Conservation (phyloP, 148 eudicot genomes). For the Fagopyrum tataricum region DNA sequence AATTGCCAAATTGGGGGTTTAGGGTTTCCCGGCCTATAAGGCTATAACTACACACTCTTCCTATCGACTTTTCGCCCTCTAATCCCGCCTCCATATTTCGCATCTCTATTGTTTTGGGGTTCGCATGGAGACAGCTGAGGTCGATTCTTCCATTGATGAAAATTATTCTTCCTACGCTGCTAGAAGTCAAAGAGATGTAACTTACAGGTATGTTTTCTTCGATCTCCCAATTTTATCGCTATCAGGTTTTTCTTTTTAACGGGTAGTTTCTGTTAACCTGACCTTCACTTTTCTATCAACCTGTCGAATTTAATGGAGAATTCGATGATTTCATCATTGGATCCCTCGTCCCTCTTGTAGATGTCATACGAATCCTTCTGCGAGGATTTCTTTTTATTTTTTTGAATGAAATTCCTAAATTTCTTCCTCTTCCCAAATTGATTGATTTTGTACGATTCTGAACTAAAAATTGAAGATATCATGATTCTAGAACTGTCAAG, state of each 20-base stretch:
- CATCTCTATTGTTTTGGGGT: background rate
- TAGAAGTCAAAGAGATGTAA: constrained; percentile 31
- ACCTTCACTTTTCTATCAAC: background rate
- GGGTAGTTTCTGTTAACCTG: background rate
- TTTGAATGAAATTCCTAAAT: background rate
- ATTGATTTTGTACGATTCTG: no score
- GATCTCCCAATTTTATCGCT: background rate
- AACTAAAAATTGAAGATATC: background rate
- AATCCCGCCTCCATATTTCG: background rate
- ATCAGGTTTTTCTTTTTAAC: background rate
- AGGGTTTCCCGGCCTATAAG: background rate
- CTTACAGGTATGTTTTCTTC: constrained; percentile 32
- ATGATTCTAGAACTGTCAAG: no score
- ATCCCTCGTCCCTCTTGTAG: background rate
- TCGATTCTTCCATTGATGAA: constrained; percentile 16
- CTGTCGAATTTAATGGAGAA: background rate
- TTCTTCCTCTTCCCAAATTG: background rate
- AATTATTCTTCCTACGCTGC: constrained; percentile 24
- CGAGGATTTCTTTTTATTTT: no score
- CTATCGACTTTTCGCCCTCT: background rate
- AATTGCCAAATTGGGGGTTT: background rate
- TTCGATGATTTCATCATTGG: background rate
- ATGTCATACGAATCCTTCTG: background rate
- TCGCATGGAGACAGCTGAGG: background rate
- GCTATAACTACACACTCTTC: background rate